These are phyloP conservation scores for Phytopythium boreale DNA, from an alignment of 352 stramenopile genomes.

Conservation along the genomic window DNA sequence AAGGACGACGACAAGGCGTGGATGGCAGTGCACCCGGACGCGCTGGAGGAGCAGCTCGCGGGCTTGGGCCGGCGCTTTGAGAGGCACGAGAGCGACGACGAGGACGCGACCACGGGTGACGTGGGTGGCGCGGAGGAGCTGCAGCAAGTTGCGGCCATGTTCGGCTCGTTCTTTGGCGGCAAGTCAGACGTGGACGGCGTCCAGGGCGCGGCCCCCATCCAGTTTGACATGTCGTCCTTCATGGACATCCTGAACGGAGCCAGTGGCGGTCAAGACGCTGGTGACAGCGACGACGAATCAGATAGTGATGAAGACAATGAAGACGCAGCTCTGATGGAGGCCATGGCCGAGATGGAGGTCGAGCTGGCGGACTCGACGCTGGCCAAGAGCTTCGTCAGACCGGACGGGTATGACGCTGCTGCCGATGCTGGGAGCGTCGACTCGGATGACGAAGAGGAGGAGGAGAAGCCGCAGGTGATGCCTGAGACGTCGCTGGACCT, in stretches of 20 bases:
- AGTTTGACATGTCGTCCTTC: constrained; percentile 69
- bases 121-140: constrained; percentile 56
- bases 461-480: constrained; percentile 1
- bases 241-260: constrained; percentile 55
- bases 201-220: constrained; percentile 42
- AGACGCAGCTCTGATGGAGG: constrained; percentile 40
- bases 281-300: constrained; percentile 14
- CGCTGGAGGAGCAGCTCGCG: constrained; percentile 63
- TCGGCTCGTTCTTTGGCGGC: constrained; percentile 66
- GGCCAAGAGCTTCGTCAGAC: constrained; percentile 49
- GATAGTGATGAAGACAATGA: constrained; percentile 35
- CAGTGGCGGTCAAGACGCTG: constrained; percentile 6
- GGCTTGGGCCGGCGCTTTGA: constrained; percentile 11
- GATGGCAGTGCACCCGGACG: constrained; percentile 75
- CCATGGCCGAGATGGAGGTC: constrained; percentile 78
- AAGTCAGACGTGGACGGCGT: constrained; percentile 70
- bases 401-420: constrained; percentile 8
- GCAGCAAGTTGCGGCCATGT: constrained; percentile 69
- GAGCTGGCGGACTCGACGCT: constrained; percentile 56
- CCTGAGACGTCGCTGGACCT: constrained; percentile 58
- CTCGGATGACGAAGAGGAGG: constrained; percentile 13
- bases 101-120: constrained; percentile 1
- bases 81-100: constrained; percentile 11
- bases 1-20: constrained; percentile 73
- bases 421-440: constrained; percentile 8